Evolutionary conservation across 352 stramenopile species (phyloP), one percentile per base, ranked within the genome.

Genomic region (Thraustochytrium striatum): DNA sequence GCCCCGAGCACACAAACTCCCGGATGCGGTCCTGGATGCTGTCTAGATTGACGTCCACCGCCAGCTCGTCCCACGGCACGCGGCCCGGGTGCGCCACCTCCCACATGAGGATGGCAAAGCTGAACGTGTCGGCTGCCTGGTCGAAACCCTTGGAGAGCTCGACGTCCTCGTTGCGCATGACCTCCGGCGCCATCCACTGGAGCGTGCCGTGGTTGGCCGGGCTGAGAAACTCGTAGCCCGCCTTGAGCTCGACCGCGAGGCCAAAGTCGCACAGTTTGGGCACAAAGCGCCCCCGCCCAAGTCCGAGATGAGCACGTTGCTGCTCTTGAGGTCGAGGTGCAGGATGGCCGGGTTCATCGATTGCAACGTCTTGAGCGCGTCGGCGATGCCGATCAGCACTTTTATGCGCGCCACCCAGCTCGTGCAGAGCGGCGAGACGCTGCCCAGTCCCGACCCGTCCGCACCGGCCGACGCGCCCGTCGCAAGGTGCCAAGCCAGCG

Each of bases 221-320:
- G 36, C 52, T 75, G 30, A 75, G 30, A 70, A 75, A 75, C 52
- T 61, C 65, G 25, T 55, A 19, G 25, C 65, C 65, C 19, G 65
- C 35, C 52, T 75, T 75, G 35, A 62, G 65, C 41, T 75, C 65
- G 16, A 62, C 61, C 21, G 65, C 65, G 7, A 75, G 50, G 16
- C 65, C 65, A 75, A 75, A 75, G 65, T 75, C 65, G 65, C 65
- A 75, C 8, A 75, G 50, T n/a, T 75, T 75, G 13, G 65, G 65
- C 43, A 75, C 44, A 25, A 61, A 75, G n/a, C 65, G 16, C 65
- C 65, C n/a, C 52, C 65, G 1, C 65, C 65, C 13, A 75, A 9
- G 36, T 75, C 65, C 7, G 65, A 61, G 5, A 75, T 21, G 21
- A 75, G 36, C 11, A 75, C 65, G 25, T 75, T 75, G 0, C 32